phyloP scores from a whole-genome alignment of 1,139 yeast species.

The Torulaspora pretoriensis region DNA sequence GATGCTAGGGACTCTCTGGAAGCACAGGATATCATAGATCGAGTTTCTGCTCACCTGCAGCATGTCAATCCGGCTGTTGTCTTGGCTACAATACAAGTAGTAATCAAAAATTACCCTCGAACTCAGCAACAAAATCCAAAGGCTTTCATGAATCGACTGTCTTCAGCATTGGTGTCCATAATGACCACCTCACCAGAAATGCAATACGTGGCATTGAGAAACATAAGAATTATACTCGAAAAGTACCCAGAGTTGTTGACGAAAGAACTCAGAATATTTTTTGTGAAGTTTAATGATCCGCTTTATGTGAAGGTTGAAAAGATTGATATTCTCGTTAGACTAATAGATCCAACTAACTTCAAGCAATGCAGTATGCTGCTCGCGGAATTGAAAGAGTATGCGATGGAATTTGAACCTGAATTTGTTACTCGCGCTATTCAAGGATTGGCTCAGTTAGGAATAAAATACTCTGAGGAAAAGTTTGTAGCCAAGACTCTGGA shows the following conservation, averaged over 20 bases:
- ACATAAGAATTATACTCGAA: slow-evolving; percentile 84
- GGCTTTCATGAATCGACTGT: slow-evolving; percentile 54
- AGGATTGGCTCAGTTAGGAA: slow-evolving; percentile 87
- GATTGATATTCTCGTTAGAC: slow-evolving; percentile 80
- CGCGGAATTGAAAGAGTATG: slow-evolving; percentile 85
- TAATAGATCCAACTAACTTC: slow-evolving; percentile 54
- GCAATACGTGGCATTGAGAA: slow-evolving; percentile 90
- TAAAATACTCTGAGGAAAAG: slow-evolving; percentile 53
- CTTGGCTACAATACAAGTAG: slow-evolving; percentile 76
- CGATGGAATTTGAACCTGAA: slow-evolving; percentile 91
- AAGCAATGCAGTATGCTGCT: slow-evolving; percentile 65
- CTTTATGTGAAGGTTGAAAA: slow-evolving; percentile 88
- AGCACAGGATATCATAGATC: slow-evolving; percentile 81
- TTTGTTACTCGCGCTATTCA: slow-evolving; percentile 77
- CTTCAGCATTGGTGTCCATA: slow-evolving; percentile 89
- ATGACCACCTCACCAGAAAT: slow-evolving; percentile 89
- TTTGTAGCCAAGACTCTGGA: slow-evolving; percentile 58
- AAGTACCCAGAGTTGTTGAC: slow-evolving; percentile 78
- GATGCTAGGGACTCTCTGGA: slow-evolving; percentile 53
- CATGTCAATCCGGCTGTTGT: slow-evolving; percentile 98
- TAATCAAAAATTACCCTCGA: slow-evolving; percentile 64
- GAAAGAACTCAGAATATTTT: slow-evolving; percentile 83
- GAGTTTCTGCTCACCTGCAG: slow-evolving; percentile 92
- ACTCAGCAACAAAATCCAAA: slow-evolving; percentile 31
- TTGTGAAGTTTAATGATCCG: slow-evolving; percentile 92